Conservation (phyloP, 2,329 filamentous ascomycete species). For the Calonectria pteridis region DNA sequence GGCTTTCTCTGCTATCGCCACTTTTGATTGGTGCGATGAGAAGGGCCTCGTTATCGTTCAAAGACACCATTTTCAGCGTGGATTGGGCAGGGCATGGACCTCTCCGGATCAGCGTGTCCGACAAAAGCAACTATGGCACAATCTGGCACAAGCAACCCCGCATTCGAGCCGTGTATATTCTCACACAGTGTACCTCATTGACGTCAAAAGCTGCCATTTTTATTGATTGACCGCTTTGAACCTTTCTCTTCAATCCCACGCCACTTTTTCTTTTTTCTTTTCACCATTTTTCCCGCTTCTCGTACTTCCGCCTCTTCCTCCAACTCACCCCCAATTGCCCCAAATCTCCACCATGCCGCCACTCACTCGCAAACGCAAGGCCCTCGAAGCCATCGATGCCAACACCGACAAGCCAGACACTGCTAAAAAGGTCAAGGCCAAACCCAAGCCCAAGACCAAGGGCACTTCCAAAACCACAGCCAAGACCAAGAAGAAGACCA, state of each 20-base stretch:
- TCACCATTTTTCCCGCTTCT: neutral
- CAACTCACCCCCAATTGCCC: neutral
- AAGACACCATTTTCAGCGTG: too few species aligned
- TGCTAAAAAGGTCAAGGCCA: neutral
- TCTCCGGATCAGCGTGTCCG: neutral
- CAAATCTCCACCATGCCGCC: neutral
- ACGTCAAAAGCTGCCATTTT: neutral
- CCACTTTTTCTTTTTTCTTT: too few species aligned
- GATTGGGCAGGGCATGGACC: neutral
- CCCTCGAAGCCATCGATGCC: neutral
- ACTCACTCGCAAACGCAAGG: neutral
- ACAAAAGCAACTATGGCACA: neutral
- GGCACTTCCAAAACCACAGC: neutral
- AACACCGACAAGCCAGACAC: neutral
- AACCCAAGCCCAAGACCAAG: neutral
- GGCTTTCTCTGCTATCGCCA: neutral
- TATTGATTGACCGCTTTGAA: neutral
- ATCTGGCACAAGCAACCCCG: neutral
- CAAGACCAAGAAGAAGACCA: neutral
- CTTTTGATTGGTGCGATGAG: neutral
- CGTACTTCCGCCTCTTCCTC: neutral
- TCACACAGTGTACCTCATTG: neutral
- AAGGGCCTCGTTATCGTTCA: neutral
- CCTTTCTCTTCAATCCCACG: neutral
- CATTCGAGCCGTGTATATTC: neutral